Evolutionary conservation across 495 filamentous ascomycete genomes (phyloP).

Genomic region (Talaromyces proteolyticus): DNA sequence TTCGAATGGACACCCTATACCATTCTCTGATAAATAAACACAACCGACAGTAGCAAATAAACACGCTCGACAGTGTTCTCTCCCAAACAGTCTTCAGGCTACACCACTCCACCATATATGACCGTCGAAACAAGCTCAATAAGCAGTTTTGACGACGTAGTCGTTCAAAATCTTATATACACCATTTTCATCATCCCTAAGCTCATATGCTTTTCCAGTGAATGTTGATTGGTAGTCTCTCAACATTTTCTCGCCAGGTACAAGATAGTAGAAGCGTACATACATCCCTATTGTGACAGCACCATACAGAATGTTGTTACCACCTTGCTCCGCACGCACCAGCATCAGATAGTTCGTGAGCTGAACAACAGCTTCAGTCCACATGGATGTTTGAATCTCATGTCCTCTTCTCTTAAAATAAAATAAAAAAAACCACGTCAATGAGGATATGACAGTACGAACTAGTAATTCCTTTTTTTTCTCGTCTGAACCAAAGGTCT

Average conservation of each 20-base stretch:
- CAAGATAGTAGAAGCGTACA: neutral
- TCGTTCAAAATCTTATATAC: neutral
- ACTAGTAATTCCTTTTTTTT: too few species aligned
- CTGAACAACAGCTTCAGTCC: neutral
- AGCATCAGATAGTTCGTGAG: neutral
- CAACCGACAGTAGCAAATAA: neutral
- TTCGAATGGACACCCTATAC: too few species aligned
- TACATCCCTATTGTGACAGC: neutral
- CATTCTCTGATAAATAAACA: neutral
- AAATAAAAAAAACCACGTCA: too few species aligned
- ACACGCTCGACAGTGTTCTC: too few species aligned
- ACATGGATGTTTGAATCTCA: neutral
- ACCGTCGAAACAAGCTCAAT: neutral
- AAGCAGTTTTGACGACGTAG: neutral
- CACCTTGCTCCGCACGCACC: neutral
- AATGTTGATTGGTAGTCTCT: neutral
- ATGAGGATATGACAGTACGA: too few species aligned
- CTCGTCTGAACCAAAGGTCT: too few species aligned
- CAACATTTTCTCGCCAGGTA: neutral
- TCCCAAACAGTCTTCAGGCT: too few species aligned
- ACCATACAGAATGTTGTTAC: neutral
- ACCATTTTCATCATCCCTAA: neutral
- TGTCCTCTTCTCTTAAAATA: neutral
- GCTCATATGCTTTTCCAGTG: constrained; percentile 1
- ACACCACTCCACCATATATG: too few species aligned